Evolutionary conservation across 2,329 filamentous ascomycete genomes (phyloP).

Genomic region (Huntiella decipiens): DNA sequence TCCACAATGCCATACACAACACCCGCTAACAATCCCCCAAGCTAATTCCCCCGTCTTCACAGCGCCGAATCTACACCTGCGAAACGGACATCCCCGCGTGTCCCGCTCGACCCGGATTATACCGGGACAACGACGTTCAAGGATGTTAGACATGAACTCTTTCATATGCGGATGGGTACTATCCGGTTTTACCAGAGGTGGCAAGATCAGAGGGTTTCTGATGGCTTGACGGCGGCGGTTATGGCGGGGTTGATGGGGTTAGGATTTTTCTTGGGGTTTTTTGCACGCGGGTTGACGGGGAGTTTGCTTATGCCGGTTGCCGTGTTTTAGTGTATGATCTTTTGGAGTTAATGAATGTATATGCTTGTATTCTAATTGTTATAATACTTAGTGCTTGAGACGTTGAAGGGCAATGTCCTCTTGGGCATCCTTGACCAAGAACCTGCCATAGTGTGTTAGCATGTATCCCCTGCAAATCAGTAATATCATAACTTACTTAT

Average conservation of each 20-base stretch:
- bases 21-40: not conserved
- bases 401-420: conserved; percentile 49
- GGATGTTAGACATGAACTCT: conserved; percentile 15
- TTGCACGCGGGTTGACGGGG: not conserved
- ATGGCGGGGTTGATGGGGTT: conserved; percentile 12
- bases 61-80: conserved; percentile 16
- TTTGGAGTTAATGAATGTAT: not conserved
- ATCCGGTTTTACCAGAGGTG: conserved; percentile 17
- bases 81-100: conserved; percentile 14
- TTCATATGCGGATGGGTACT: conserved; percentile 19
- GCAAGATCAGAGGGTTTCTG: conserved; percentile 17
- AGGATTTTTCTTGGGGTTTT: conserved; percentile 14
- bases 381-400: conserved; percentile 8
- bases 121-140: conserved; percentile 9
- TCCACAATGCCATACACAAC: not conserved
- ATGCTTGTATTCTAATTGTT: not conserved
- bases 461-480: not conserved
- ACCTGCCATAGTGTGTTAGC: conserved; percentile 31
- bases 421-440: conserved; percentile 66
- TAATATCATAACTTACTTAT: conserved; percentile 53
- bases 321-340: not conserved
- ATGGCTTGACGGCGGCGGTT: conserved; percentile 14
- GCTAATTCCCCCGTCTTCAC: conserved; percentile 3
- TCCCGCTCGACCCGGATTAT: conserved; percentile 13
- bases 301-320: conserved; percentile 5